A percentile compares a stretch with the other conserved stretches of the same genome.
Evolutionary conservation across 306 rosid species (phyloP).

Genomic region (Dryas octopetala): DNA sequence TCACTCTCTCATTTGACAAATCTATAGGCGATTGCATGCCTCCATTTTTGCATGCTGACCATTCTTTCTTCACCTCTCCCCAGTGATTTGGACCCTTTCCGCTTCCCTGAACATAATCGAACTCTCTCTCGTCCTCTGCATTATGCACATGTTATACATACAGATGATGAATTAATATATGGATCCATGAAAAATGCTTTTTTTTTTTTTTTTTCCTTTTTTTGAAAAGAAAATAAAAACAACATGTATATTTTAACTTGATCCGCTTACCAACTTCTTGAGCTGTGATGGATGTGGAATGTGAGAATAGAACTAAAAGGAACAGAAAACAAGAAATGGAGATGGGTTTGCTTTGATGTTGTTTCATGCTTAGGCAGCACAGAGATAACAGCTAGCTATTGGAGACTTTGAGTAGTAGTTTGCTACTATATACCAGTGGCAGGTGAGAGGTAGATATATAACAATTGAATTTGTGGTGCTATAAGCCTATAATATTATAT

Average conservation of each 20-base stretch:
- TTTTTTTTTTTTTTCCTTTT: too few species aligned
- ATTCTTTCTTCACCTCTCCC: conserved; percentile 39
- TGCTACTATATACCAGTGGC: too few species aligned
- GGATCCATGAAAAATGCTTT: too few species aligned
- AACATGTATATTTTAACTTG: too few species aligned
- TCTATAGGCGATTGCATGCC: conserved; percentile 35
- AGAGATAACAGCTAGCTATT: too few species aligned
- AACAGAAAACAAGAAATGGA: not conserved
- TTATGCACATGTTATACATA: not conserved
- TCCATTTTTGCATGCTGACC: conserved; percentile 37
- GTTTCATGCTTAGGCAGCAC: not conserved
- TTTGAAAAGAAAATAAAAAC: too few species aligned
- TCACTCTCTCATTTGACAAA: conserved; percentile 16
- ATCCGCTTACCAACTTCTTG: not conserved
- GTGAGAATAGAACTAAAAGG: not conserved
- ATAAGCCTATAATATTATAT: too few species aligned
- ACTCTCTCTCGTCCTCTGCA: conserved; percentile 37
- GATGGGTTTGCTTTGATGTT: not conserved
- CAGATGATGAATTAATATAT: too few species aligned
- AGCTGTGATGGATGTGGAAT: not conserved
- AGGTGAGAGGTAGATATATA: too few species aligned
- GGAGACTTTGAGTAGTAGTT: too few species aligned
- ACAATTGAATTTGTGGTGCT: too few species aligned
- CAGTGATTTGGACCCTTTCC: conserved; percentile 38
- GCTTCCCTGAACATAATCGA: conserved; percentile 25